Base-by-base conservation (phyloP, 2,329 filamentous ascomycete genomes). In the Verticillium dahliae region DNA sequence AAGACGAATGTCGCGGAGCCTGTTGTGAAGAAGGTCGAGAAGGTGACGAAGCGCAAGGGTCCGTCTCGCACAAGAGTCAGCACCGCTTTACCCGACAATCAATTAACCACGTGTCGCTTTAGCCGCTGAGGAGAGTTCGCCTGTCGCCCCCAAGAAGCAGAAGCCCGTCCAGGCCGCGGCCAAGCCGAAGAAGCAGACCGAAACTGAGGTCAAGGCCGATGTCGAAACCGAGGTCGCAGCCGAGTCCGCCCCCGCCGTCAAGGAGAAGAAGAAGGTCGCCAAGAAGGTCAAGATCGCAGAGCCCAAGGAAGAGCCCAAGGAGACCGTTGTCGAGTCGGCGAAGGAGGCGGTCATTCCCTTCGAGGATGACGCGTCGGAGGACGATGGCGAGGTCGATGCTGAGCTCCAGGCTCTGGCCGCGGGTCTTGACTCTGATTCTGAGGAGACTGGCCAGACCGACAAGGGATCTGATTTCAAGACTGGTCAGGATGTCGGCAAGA, bases 401-500 rank as follows among this genome's bases (percentile, higher is more conserved):
- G 75, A 76, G 41, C 74, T 76, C 34, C 70, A 76, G 64, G 72
- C 74, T n/a, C 72, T 83, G 6, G 81, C 79, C 10, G 73, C 75
- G 34, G 71, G 75, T 61, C 66, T 81, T 9, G 76, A 81, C 60
- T 77, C 79, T 56, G 78, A 75, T 65, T 78, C 80, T 34, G 77
- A 78, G 34, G 75, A 80, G 39, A 68, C 68, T 31, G 71, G 71
- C 35, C 67, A 65, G 35, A 69, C 70, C 18, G 71, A 69, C 6
- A 72, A 76, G 60, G 70, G 68, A 35, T 71, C 72, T 55, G 69
- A 69, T 35, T 82, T 78, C 70, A 75, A 81, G 68, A 67, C 76
- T n/a, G 80, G 80, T 15, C 78, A 81, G 66, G 78, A 80, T 54
- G 76, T 83, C 9, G 80, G 80, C 69, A 80, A 80, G 70, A 76